Base-by-base conservation (phyloP, 2,329 filamentous ascomycete genomes). In the Penicillium hordei region DNA sequence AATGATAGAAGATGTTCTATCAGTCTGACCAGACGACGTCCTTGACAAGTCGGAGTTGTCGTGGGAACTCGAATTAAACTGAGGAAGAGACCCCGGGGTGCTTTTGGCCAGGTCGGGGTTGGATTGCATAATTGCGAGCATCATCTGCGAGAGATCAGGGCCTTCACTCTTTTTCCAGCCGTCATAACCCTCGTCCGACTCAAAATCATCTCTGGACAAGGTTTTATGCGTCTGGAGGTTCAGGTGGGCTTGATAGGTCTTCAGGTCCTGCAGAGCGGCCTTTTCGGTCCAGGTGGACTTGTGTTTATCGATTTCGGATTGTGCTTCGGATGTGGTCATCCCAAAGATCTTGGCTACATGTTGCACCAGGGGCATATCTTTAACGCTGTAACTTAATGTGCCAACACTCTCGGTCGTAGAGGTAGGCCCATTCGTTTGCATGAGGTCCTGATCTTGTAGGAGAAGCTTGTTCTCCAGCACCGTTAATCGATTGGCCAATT, bases 291-390 rank as follows among this genome's bases (percentile, higher is more conserved):
- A 99, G 2, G 85, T 76, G 5, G 86, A 82, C 65, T 89, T 89
- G 74, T 96, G 86, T 48, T 86, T 84, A 74, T 96, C 89, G 70
- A 99, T 90, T 68, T 97, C 93, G 43, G 85, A 84, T 76, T 99
- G 94, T 6, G 93, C 88, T 65, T 94, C 87, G 1, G 87, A 86
- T 64, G 89, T 86, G 43, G 87, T 86, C 58, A 93, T 82, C 44
- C 89, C 89, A 75, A 97, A 99, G 62, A 97, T 90, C 67, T 84
- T 88, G 50, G 89, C 90, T 27, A 99, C 93, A 36, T 89, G 85
- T 72, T 94, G 89, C 29, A 96, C 94, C 76, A 97, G 84, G 38
- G 88, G 88, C 94, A 99, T 99, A 72, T 99, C 94, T 76, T 94
- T 96, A 71, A 97, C 89, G 74, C 97, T 91, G 74, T 96, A 91